Evolutionary conservation across 1,284 basidiomycete species (phyloP).

Genomic region (Cystobasidium slooffiae): DNA sequence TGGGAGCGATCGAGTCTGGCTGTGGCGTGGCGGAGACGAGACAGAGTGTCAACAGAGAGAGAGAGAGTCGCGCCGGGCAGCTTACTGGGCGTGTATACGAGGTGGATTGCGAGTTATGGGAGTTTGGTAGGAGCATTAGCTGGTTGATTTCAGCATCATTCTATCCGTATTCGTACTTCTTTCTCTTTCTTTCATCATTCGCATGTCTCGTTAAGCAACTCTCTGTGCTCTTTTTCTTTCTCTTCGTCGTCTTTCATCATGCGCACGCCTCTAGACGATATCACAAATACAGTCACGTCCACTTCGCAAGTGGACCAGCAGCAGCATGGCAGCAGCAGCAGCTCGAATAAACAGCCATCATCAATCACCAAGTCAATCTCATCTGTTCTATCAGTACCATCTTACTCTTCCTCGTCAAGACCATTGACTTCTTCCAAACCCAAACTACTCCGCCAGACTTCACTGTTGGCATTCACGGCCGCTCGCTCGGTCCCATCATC

Average conservation of each 20-base stretch:
- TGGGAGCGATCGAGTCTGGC: slow-evolving; percentile 1
- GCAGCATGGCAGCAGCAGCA: background rate
- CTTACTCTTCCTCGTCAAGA: background rate
- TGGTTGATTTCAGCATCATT: background rate
- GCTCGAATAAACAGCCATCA: background rate
- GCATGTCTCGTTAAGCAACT: slow-evolving; percentile 21
- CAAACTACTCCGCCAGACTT: slow-evolving; percentile 36
- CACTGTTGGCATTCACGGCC: slow-evolving; percentile 34
- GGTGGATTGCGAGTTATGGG: background rate
- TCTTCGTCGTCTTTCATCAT: slow-evolving; percentile 10
- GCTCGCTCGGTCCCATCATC: slow-evolving; percentile 6
- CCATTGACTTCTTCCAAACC: slow-evolving; percentile 1
- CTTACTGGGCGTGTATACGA: background rate
- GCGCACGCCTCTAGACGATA: slow-evolving; percentile 32
- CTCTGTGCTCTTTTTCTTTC: background rate
- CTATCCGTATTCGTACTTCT: background rate
- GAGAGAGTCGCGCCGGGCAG: too few relatives aligned
- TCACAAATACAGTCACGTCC: slow-evolving; percentile 35
- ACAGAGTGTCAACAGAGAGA: background rate
- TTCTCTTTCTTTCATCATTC: background rate
- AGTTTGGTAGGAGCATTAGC: background rate
- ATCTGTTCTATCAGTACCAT: background rate
- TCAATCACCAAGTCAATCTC: background rate
- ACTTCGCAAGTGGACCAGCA: background rate
- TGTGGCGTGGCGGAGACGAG: background rate